These are phyloP conservation scores for Bipolaris zeicola DNA, from an alignment of 2,329 filamentous ascomycete species.

Conservation along the genomic window DNA sequence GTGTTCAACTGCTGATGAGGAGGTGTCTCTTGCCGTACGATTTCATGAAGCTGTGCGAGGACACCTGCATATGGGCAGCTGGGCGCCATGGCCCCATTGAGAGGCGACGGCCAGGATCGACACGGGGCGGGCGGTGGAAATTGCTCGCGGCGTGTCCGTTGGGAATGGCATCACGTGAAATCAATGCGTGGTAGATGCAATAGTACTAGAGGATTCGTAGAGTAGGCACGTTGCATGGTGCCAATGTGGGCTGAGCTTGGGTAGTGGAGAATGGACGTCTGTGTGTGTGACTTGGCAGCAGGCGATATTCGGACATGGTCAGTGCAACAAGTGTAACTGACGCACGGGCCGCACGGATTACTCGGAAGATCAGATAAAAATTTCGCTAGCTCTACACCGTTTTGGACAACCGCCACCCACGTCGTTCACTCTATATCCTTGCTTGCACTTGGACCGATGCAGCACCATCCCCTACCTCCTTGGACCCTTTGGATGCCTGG, in stretches of 20 bases:
- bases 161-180: conserved; percentile 26
- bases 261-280: conserved; percentile 13
- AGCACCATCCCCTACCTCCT: conserved; percentile 20
- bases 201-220: neutral
- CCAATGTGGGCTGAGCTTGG: conserved; percentile 14
- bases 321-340: conserved; percentile 6
- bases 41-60: conserved; percentile 29
- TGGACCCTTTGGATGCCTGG: conserved; percentile 24
- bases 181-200: neutral
- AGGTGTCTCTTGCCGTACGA: conserved; percentile 19
- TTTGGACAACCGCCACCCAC: conserved; percentile 5
- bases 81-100: conserved; percentile 28
- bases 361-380: conserved; percentile 45
- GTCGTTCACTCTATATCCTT: conserved; percentile 31
- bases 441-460: conserved; percentile 34
- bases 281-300: conserved; percentile 16
- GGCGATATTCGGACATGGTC: conserved; percentile 7
- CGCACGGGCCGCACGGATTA: conserved; percentile 10
- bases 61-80: conserved; percentile 20
- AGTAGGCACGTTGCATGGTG: conserved; percentile 7
- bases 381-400: conserved; percentile 19
- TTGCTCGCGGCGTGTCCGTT: conserved; percentile 16
- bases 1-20: conserved; percentile 18
- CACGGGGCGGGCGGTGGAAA: conserved; percentile 22
- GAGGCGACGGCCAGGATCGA: conserved; percentile 31